Evolutionary conservation across 1,139 yeast genomes (phyloP), one percentile per base, ranked within the genome.

Genomic region (Suhomyces panamericanus): DNA sequence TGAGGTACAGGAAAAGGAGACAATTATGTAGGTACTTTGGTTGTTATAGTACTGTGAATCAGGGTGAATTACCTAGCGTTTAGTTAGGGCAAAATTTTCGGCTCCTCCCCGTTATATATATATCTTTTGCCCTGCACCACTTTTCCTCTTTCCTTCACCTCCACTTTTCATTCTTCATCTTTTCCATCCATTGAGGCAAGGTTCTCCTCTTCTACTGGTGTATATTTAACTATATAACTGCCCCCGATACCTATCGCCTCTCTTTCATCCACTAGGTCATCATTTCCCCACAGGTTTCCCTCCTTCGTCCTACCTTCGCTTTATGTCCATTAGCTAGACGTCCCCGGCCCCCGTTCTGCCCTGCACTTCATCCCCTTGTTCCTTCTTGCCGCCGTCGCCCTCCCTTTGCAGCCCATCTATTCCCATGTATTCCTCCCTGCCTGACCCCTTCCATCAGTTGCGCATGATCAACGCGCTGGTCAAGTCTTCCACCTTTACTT

Each of bases 381-480:
- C 14, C 16, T 22, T 13, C 22, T 29, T 14, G 29, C 36, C 20
- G 22, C 29, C 29, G 29, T 13, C 27, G 6, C 20, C 29, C 16
- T 22, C 35, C 29, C 5, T 26, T 26, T 26, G 29, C 29, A 26
- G 26, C 30, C 7, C 41, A 32, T 32, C 36, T 26, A 35, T 14
- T 42, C 35, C 29, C 38, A 47, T 47, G 52, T 47, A 32, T 24
- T 35, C 50, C 45, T 48, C 49, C 27, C 63, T 74, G 4, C 76
- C 76, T 16, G 75, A 71, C 57, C 52, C 60, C 34, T 70, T 67
- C 56, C 73, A 68, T 49, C 70, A 66, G 44, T 62, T 66, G 29
- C 58, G 77, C 40, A 54, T 68, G 43, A 51, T 64, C 43, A 63
- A 68, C 44, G 57, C 67, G 32, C 60, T 64, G 34, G 49, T 68